Conservation (phyloP, 208 protist species). For the Borovskyia barvae region DNA sequence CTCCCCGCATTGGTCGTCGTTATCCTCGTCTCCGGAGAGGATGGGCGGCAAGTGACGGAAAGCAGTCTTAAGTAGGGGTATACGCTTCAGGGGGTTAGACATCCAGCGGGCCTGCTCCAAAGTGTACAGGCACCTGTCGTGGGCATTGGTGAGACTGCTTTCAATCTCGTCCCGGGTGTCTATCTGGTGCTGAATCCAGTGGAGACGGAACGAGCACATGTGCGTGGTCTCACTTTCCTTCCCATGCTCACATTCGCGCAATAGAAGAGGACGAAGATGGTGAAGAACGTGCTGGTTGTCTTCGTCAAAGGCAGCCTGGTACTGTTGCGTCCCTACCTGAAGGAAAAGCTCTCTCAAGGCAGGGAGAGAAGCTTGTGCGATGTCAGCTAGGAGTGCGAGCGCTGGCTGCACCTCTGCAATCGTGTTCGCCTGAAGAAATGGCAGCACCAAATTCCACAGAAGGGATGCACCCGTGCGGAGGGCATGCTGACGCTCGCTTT, state of each 20-base stretch:
- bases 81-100: slow-evolving; percentile 22
- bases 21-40: not conserved
- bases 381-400: slow-evolving; percentile 13
- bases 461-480: slow-evolving; percentile 58
- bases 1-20: not conserved
- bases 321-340: slow-evolving; percentile 57
- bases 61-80: slow-evolving; percentile 21
- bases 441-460: slow-evolving; percentile 72
- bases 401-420: slow-evolving; percentile 14
- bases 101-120: slow-evolving; percentile 23
- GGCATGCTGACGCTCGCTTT: slow-evolving; percentile 62
- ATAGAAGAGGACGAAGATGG: slow-evolving; percentile 15
- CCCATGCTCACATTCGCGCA: slow-evolving; percentile 12
- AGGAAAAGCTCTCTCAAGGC: slow-evolving; percentile 29
- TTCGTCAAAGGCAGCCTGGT: slow-evolving; percentile 64
- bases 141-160: slow-evolving; percentile 13
- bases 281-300: slow-evolving; percentile 48
- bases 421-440: slow-evolving; percentile 25
- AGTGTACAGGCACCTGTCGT: slow-evolving; percentile 25
- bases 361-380: slow-evolving; percentile 6
- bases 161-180: slow-evolving; percentile 17
- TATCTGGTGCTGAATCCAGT: slow-evolving; percentile 30
- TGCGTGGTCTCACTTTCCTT: not conserved
- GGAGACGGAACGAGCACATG: slow-evolving; percentile 9
- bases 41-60: slow-evolving; percentile 25